Percentiles rank a stretch among this genome's conserved stretches.
Conservation (phyloP, 192 early-diverging fungal species). For the Mortierella claussenii region DNA sequence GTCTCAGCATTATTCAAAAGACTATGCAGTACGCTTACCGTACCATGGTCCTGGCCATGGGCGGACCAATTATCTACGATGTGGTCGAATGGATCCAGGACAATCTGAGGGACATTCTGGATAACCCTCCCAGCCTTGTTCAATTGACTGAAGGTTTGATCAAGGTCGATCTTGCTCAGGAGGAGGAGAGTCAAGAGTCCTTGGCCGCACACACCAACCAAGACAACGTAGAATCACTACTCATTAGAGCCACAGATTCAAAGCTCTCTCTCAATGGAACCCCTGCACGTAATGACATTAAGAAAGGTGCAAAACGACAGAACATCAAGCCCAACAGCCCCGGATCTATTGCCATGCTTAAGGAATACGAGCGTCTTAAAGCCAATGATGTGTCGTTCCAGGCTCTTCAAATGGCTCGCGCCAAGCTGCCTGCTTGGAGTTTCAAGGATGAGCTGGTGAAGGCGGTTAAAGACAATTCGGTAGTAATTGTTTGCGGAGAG, state of each 20-base stretch:
- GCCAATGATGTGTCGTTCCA: constrained; percentile 33
- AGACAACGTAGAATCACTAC: not conserved
- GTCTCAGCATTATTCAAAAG: constrained; percentile 64
- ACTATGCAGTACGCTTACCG: constrained; percentile 58
- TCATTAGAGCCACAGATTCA: constrained; percentile 6
- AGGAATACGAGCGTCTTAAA: constrained; percentile 29
- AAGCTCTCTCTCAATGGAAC: constrained; percentile 7
- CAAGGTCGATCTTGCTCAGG: constrained; percentile 22
- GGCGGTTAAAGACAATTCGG: constrained; percentile 63
- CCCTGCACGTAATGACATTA: constrained; percentile 6
- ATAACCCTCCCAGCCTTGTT: constrained; percentile 59
- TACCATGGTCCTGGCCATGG: constrained; percentile 53
- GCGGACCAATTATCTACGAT: constrained; percentile 67
- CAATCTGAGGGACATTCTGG: constrained; percentile 56
- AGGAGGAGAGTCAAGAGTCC: constrained; percentile 34
- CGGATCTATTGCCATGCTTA: constrained; percentile 37
- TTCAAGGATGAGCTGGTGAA: constrained; percentile 69
- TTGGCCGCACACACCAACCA: constrained; percentile 3
- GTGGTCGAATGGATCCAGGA: constrained; percentile 68
- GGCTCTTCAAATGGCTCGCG: constrained; percentile 56
- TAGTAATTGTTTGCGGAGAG: constrained; percentile 78
- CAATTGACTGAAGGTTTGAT: constrained; percentile 56
- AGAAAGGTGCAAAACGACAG: not conserved
- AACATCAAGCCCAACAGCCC: constrained; percentile 49
- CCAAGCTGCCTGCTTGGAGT: constrained; percentile 69